Percentiles rank a stretch among this genome's conserved stretches.
These are phyloP conservation scores for Parietaria judaica DNA, from an alignment of 306 rosid species.

Conservation along the genomic window DNA sequence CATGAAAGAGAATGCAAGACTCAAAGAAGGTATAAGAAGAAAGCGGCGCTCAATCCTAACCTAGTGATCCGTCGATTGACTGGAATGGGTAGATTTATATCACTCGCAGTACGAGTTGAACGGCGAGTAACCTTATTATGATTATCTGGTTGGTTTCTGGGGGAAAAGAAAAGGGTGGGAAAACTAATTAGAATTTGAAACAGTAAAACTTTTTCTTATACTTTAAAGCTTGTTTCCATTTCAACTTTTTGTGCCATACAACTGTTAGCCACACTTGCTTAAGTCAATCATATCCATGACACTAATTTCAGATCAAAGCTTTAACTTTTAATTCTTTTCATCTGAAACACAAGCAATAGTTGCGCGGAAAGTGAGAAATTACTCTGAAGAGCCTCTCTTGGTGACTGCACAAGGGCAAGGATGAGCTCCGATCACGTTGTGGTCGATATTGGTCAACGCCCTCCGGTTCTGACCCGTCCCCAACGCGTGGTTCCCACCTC, in stretches of 20 bases:
- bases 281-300: not conserved
- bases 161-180: conserved; percentile 5
- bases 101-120: conserved; percentile 21
- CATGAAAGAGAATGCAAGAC: not conserved
- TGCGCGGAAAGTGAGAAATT: conserved; percentile 6
- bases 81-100: conserved; percentile 18
- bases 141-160: conserved; percentile 14
- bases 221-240: not conserved
- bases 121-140: conserved; percentile 15
- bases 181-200: not conserved
- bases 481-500: conserved; percentile 22
- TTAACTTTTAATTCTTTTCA: not conserved
- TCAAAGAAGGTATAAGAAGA: not conserved
- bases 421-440: conserved; percentile 23
- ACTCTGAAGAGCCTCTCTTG: conserved; percentile 32
- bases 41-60: conserved; percentile 5
- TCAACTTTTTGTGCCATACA: not conserved
- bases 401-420: conserved; percentile 26
- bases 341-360: not conserved
- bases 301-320: not conserved
- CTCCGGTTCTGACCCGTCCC: conserved; percentile 33
- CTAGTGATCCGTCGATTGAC: conserved; percentile 27
- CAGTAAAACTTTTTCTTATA: not conserved
- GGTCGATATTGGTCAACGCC: conserved; percentile 32
- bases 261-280: conserved; percentile 4